Percentiles rank a stretch among this genome's conserved stretches.
Conservation (phyloP, 2,329 filamentous ascomycete genomes). For the Colletotrichum tamarilloi region DNA sequence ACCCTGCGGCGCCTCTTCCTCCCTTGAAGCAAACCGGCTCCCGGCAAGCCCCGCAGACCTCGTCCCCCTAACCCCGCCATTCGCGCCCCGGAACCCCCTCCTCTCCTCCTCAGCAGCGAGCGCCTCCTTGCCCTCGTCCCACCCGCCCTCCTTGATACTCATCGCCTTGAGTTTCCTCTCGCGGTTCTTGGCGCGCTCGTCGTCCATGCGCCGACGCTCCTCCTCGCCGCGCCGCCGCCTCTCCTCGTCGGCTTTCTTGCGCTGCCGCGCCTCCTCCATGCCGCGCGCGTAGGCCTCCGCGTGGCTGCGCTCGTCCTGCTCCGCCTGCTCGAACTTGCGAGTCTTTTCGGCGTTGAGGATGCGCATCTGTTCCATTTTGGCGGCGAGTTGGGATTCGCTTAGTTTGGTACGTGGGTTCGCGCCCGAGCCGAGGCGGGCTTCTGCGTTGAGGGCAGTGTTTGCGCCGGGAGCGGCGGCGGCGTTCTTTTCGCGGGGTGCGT, state of each 20-base stretch:
- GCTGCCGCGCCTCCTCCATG: constrained; percentile 65
- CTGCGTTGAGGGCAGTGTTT: constrained; percentile 48
- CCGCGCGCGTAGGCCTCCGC: constrained; percentile 65
- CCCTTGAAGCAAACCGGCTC: constrained; percentile 53
- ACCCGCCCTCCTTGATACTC: constrained; percentile 63
- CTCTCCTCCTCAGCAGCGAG: constrained; percentile 53
- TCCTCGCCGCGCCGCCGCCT: constrained; percentile 63
- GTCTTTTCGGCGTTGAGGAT: constrained; percentile 68
- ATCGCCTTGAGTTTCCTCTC: constrained; percentile 71
- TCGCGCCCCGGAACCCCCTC: constrained; percentile 55
- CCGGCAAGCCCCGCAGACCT: constrained; percentile 50
- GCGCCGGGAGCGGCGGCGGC: constrained; percentile 34
- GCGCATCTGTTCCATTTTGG: constrained; percentile 71
- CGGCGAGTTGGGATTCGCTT: constrained; percentile 67
- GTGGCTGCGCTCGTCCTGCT: constrained; percentile 67
- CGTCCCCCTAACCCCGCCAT: constrained; percentile 53
- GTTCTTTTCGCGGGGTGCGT: constrained; percentile 40
- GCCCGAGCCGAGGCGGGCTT: constrained; percentile 62
- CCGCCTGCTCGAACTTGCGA: constrained; percentile 68
- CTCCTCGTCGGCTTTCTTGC: constrained; percentile 64
- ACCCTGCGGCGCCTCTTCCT: constrained; percentile 39
- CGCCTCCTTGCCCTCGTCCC: constrained; percentile 69
- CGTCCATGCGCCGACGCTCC: constrained; percentile 63
- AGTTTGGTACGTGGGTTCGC: constrained; percentile 70
- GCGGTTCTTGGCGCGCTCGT: constrained; percentile 69